Evolutionary conservation across 768 basidiomycete species (phyloP), one percentile per base, ranked within the genome.

Genomic region (Cyathus striatus): DNA sequence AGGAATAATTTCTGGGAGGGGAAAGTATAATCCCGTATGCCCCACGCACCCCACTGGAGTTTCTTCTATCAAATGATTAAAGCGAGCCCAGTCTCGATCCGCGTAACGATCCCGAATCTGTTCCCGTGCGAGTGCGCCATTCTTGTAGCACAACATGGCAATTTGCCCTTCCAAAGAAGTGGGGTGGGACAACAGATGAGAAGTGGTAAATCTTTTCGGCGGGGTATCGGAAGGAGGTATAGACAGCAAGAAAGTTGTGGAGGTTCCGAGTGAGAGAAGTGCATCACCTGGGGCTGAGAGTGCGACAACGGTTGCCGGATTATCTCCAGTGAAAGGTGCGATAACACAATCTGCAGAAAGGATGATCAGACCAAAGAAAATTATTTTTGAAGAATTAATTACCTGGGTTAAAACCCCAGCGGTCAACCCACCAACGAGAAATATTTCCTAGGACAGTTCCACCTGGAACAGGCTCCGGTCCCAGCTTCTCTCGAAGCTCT

Each of bases 241-340:
- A 18, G 83, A 86, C 32, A 94, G 75, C 14, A 94, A 74, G 49
- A 91, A 77, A 3, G 90, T 93, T 1, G 90, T 91, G 0, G 90
- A 91, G 10, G 90, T 95, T 18, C 91, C 91, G 17, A 93, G 73
- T 6, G 90, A 92, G 21, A 93, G 76, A 16, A 93, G 67, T 16
- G 87, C 90, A 54, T 93, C 90, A 39, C 86, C 86, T 1, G 86
- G 81, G 12, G 78, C 77, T 22, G 82, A 82, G 23, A 87, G 66
- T 1, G 82, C 79, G 40, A 88, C 75, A 41, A 91, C 80, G 10
- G 89, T 88, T 3, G 88, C 86, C 5, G 90, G 86, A 59, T 95
- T 95, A 58, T 95, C 91, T 3, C 91, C 91, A 0, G 89, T 91
- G 57, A 92, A 90, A 1, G 89, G 86, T 3, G 85, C 83, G 39